phyloP scores from a whole-genome alignment of 208 protist species.

The Phytomonas francai region DNA sequence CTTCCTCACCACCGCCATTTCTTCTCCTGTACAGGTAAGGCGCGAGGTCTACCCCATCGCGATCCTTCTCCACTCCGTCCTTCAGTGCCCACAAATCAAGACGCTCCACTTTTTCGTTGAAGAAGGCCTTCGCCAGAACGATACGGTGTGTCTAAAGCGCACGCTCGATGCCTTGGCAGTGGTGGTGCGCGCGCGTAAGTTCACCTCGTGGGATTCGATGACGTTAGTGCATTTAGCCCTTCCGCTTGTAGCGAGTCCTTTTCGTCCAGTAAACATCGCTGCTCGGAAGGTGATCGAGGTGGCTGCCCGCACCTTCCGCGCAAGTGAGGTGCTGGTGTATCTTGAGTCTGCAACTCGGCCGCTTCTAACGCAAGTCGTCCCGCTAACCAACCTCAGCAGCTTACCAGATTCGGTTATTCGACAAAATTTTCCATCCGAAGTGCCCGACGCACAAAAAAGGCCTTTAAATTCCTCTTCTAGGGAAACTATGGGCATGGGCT shows the following conservation, averaged over 20 bases:
- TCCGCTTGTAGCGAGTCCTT: conserved; percentile 29
- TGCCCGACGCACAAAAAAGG: not conserved
- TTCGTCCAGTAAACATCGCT: conserved; percentile 38
- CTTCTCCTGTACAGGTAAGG: conserved; percentile 32
- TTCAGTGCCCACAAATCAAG: conserved; percentile 28
- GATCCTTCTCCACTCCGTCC: conserved; percentile 36
- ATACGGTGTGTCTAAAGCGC: conserved; percentile 20
- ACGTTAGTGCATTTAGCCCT: conserved; percentile 47
- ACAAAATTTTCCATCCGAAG: conserved; percentile 7
- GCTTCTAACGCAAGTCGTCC: conserved; percentile 22
- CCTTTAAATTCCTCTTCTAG: conserved; percentile 1
- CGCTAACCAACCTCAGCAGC: conserved; percentile 19
- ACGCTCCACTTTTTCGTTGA: conserved; percentile 63
- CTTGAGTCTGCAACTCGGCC: conserved; percentile 38
- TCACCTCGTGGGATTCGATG: conserved; percentile 30
- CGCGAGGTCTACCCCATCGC: conserved; percentile 45
- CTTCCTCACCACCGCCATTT: conserved; percentile 54
- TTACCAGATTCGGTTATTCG: conserved; percentile 21
- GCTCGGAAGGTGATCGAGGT: conserved; percentile 42
- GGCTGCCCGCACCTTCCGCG: conserved; percentile 30
- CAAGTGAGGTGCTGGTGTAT: conserved; percentile 34
- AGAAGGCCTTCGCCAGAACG: conserved; percentile 48
- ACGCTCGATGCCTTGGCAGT: conserved; percentile 40
- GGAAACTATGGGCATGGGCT: too few species aligned
- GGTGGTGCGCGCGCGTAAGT: conserved; percentile 22